Conservation (phyloP, 192 early-diverging fungal genomes). For the Ambispora gerdemannii region DNA sequence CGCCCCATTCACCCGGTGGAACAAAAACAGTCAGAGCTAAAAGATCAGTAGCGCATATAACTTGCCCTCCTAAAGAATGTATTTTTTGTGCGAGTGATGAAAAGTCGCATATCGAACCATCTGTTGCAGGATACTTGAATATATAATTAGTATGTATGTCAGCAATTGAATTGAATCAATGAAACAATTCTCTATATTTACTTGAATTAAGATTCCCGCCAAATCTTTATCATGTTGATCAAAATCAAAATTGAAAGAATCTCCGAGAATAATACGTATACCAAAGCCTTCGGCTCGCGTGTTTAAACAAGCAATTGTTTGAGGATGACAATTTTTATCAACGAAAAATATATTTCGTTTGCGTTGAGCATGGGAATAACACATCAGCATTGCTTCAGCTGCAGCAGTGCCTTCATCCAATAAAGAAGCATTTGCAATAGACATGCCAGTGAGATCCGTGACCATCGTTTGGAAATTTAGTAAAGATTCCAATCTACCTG, state of each 20-base stretch:
- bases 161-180: neutral
- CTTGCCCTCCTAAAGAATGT: constrained; percentile 78
- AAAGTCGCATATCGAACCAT: constrained; percentile 84
- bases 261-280: constrained; percentile 83
- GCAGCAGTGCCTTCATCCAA: constrained; percentile 99
- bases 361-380: constrained; percentile 67
- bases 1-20: constrained; percentile 94
- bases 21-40: constrained; percentile 88
- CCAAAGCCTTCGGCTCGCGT: constrained; percentile 95
- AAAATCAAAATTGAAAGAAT: constrained; percentile 80
- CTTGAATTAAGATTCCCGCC: constrained; percentile 88
- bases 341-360: constrained; percentile 89
- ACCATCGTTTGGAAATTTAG: constrained; percentile 99
- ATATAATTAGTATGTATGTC: constrained; percentile 20
- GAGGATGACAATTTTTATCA: constrained; percentile 90
- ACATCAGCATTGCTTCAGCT: constrained; percentile 95
- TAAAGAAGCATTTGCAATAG: constrained; percentile 96
- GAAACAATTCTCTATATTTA: constrained; percentile 43
- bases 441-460: constrained; percentile 90
- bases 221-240: constrained; percentile 70
- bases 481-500: constrained; percentile 87
- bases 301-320: constrained; percentile 90
- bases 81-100: constrained; percentile 72
- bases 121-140: constrained; percentile 87
- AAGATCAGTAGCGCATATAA: constrained; percentile 91